Evolutionary conservation across 2,329 filamentous ascomycete species (phyloP).

Genomic region (Bisporella sp.): DNA sequence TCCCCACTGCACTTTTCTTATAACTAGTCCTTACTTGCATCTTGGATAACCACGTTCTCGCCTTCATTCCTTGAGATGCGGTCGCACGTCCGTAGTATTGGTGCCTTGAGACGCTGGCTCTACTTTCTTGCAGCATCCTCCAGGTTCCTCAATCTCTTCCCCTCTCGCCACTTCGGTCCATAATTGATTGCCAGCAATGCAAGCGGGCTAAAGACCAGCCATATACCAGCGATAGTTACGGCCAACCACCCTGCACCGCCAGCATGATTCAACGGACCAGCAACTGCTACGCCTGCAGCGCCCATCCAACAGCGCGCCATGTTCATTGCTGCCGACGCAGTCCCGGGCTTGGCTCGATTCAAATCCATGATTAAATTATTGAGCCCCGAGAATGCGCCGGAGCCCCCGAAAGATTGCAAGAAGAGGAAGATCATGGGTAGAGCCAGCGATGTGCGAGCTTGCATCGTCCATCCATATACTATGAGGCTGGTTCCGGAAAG

Average conservation of each 20-base stretch:
- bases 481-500: constrained; percentile 20
- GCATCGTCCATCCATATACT: constrained; percentile 12
- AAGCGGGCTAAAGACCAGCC: constrained; percentile 23
- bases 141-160: not conserved
- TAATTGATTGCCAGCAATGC: not conserved
- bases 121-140: too few species aligned
- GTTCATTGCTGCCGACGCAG: constrained; percentile 26
- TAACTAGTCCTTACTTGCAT: too few species aligned
- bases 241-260: constrained; percentile 9
- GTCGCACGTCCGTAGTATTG: too few species aligned
- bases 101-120: too few species aligned
- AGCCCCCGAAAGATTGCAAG: not conserved
- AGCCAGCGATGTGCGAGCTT: not conserved
- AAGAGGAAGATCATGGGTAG: not conserved
- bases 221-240: constrained; percentile 4
- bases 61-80: too few species aligned
- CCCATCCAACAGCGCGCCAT: constrained; percentile 24
- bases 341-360: constrained; percentile 20
- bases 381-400: not conserved
- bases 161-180: not conserved
- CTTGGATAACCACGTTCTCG: too few species aligned
- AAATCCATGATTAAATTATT: constrained; percentile 19
- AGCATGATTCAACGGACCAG: constrained; percentile 11
- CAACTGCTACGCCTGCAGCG: constrained; percentile 19
- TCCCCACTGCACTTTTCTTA: too few species aligned